These are phyloP conservation scores for Musa schizocarpa DNA, from an alignment of 176 grass and related monocot genomes.

Conservation along the genomic window DNA sequence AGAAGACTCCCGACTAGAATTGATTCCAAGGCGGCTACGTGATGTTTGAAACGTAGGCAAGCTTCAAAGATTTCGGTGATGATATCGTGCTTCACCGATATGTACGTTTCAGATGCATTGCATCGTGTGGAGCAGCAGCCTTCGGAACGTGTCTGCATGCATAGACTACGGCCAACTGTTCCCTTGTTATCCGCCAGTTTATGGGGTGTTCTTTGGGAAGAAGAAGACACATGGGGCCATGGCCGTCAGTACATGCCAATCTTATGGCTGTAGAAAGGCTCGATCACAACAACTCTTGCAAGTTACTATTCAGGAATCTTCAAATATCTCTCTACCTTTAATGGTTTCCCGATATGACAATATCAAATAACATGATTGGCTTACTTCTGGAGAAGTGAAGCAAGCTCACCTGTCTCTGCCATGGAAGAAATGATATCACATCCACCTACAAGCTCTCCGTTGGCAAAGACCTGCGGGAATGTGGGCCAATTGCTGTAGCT, in stretches of 20 bases:
- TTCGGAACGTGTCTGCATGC: too few species aligned
- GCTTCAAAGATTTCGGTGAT: too few species aligned
- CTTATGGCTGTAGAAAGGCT: too few species aligned
- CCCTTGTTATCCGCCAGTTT: too few species aligned
- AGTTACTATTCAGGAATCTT: background rate
- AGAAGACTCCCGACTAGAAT: too few species aligned
- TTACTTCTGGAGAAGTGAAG: slow-evolving; percentile 51
- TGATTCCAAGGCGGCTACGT: too few species aligned
- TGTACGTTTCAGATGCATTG: too few species aligned
- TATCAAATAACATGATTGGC: background rate
- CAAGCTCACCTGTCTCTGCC: slow-evolving; percentile 82
- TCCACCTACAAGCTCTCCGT: slow-evolving; percentile 71
- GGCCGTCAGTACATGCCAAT: background rate
- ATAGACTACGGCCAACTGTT: too few species aligned
- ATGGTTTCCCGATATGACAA: background rate
- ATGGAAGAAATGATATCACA: slow-evolving; percentile 82
- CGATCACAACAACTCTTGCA: too few species aligned
- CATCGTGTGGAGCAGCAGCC: too few species aligned
- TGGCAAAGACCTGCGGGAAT: slow-evolving; percentile 75
- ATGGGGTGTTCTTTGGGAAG: background rate
- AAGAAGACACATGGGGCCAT: background rate
- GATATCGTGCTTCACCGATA: too few species aligned
- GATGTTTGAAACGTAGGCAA: too few species aligned
- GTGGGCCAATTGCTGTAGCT: slow-evolving; percentile 88
- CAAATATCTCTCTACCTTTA: background rate